Evolutionary conservation across 2,329 filamentous ascomycete genomes (phyloP), one percentile per base, ranked within the genome.

Genomic region (Talaromyces sp.): DNA sequence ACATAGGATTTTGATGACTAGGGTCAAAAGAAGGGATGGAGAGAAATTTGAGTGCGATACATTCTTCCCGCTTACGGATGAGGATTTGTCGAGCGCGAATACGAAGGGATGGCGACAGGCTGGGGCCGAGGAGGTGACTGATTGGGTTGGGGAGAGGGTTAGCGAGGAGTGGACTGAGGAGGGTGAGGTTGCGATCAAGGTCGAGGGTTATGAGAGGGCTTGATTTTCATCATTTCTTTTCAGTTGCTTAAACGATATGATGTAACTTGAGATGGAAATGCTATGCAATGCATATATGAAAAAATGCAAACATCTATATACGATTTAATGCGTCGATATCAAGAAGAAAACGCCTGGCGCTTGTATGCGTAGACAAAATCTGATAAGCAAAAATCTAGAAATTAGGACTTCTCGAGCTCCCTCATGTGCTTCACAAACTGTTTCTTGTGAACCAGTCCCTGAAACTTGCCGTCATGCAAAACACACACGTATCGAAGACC

Each of bases 371-470:
- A 63, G 24, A 45, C 27, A 39, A 35, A 52, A 49, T 9, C n/a
- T n/a, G 24, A 16, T 58, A 31, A 6, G 31, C n/a, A 10, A 47
- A 62, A 52, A 52, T 43, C 9, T 19, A 41, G 19, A 19, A 27
- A 43, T 35, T 35, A 67, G 59, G 37, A 47, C 39, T 66, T 84
- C 73, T 61, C 65, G 19, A 64, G 39, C 41, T 66, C 90, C 70
- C 93, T 92, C 78, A 96, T 90, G 75, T 96, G 97, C 77, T 92
- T 93, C 66, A 97, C 94, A 81, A 99, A 98, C 3, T 88, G 89
- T 82, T 99, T 99, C 82, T 98, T 98, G 78, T 99, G 95, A 60
- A 96, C 92, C 83, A 99, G 86, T 68, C 95, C 95, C 2, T 90
- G 91, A 78, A 92, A 99, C 67, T 87, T 87, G 27, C 95, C 95